Evolutionary conservation across 1,284 basidiomycete species (phyloP).

Genomic region (Sanghuangporus baumii): DNA sequence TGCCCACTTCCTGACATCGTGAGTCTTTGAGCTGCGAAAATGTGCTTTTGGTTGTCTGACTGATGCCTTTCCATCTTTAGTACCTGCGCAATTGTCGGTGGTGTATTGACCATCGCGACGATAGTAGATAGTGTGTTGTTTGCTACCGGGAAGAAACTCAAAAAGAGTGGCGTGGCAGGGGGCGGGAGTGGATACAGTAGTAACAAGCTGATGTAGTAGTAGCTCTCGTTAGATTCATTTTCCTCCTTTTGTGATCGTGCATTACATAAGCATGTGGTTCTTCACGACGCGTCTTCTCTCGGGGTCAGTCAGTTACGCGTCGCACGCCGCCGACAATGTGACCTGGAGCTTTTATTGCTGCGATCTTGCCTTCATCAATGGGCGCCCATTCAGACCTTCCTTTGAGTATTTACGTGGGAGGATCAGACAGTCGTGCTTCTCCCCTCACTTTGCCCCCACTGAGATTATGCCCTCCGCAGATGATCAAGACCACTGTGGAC

Average conservation of each 20-base stretch:
- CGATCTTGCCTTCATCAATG: neutral
- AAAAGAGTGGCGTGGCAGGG: slow-evolving; percentile 43
- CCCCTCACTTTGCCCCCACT: neutral
- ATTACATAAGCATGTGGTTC: neutral
- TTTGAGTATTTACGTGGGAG: neutral
- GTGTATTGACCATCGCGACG: slow-evolving; percentile 91
- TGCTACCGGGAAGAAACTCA: slow-evolving; percentile 61
- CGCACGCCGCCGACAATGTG: too few relatives aligned
- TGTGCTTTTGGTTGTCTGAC: slow-evolving; percentile 5
- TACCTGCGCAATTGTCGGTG: slow-evolving; percentile 96
- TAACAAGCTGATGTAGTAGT: slow-evolving; percentile 49
- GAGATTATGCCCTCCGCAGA: neutral
- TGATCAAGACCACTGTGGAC: neutral
- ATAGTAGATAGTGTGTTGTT: slow-evolving; percentile 90
- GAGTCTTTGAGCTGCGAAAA: slow-evolving; percentile 29
- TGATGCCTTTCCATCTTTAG: slow-evolving; percentile 34
- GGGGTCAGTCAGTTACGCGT: too few relatives aligned
- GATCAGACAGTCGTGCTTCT: neutral
- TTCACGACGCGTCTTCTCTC: too few relatives aligned
- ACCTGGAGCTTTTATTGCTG: neutral
- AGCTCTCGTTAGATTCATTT: neutral
- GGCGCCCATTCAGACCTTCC: neutral
- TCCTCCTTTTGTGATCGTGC: neutral
- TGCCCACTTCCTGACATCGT: slow-evolving; percentile 97
- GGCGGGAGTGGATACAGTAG: slow-evolving; percentile 31